These are phyloP conservation scores for Pyrenula massariospora DNA, from an alignment of 495 filamentous ascomycete genomes.

Conservation along the genomic window DNA sequence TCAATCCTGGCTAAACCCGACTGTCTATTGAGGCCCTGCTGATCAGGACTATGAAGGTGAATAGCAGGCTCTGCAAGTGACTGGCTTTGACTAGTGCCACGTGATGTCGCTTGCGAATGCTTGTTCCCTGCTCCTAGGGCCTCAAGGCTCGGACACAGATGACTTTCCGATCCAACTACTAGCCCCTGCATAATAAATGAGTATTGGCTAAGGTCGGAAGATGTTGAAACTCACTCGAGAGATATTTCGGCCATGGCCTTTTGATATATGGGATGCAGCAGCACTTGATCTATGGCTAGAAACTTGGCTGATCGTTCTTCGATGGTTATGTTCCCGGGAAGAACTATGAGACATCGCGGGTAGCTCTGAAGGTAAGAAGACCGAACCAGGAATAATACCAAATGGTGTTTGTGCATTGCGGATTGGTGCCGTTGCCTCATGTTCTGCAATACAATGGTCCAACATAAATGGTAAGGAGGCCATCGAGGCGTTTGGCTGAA, in stretches of 20 bases:
- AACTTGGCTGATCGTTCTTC: background rate
- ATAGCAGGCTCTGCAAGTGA: background rate
- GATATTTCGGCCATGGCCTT: background rate
- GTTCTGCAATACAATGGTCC: slow-evolving; percentile 1
- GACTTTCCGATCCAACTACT: background rate
- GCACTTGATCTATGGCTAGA: background rate
- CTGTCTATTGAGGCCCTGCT: background rate
- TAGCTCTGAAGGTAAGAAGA: background rate
- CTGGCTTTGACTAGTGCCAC: background rate
- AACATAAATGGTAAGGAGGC: background rate
- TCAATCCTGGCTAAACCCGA: too few relatives aligned
- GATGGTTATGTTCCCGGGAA: background rate
- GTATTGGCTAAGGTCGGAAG: background rate
- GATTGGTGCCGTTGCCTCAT: background rate
- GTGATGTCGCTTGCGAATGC: background rate
- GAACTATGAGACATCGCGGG: background rate
- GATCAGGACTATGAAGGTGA: background rate
- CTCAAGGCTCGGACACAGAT: background rate
- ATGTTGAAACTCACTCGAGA: background rate
- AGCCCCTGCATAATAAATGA: background rate
- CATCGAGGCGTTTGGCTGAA: background rate
- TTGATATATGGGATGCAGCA: background rate
- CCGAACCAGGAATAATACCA: background rate
- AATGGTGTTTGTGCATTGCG: background rate
- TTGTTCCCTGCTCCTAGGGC: background rate